Conservation (phyloP, 345 rosid species). For the Cardamine occulta region DNA sequence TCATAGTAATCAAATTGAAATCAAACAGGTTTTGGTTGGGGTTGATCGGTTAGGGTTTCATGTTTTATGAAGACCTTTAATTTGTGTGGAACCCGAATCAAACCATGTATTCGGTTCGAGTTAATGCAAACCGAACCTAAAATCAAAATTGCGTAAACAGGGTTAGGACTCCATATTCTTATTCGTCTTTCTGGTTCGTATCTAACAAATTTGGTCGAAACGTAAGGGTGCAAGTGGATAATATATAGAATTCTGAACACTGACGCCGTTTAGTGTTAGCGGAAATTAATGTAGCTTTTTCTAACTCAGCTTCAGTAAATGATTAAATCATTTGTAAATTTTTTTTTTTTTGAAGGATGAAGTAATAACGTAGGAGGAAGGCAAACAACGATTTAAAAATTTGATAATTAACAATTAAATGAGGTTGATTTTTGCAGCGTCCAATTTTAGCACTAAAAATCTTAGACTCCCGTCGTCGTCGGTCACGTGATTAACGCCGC, state of each 20-base stretch:
- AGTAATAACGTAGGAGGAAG: constrained; percentile 31
- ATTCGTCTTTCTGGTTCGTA: neutral
- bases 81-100: neutral
- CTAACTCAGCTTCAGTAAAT: constrained; percentile 9
- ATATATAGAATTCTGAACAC: constrained; percentile 21
- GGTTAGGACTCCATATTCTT: neutral
- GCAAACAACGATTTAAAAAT: constrained; percentile 12
- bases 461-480: constrained; percentile 32
- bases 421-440: constrained; percentile 29
- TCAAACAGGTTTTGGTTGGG: neutral
- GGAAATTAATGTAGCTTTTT: constrained; percentile 21
- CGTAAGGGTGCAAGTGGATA: constrained; percentile 35
- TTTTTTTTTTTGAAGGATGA: neutral
- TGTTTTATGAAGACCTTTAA: neutral
- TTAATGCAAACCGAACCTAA: neutral
- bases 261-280: constrained; percentile 37
- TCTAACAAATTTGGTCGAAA: constrained; percentile 4
- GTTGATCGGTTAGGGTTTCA: neutral
- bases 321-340: neutral
- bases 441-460: constrained; percentile 18
- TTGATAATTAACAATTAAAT: constrained; percentile 42
- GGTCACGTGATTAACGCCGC: constrained; percentile 43
- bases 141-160: neutral
- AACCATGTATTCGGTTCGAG: neutral
- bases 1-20: neutral